A percentile compares a stretch with the other conserved stretches of the same genome.
Conservation (phyloP, 768 basidiomycete genomes). For the Lanmaoa pseudosensibilis region DNA sequence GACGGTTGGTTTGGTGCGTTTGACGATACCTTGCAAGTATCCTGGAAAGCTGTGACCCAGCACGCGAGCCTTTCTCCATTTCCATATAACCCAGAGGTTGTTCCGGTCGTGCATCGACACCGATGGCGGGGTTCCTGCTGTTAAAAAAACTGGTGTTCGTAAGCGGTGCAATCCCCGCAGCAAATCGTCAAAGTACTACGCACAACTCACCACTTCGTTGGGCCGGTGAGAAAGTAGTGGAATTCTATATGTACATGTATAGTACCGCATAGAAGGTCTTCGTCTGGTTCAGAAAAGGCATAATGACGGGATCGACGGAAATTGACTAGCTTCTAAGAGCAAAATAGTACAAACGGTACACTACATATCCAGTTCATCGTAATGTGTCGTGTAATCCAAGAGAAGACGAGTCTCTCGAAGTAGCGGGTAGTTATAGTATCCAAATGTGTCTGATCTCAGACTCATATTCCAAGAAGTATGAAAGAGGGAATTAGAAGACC, state of each 20-base stretch:
- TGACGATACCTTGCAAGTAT: not conserved
- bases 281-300: not conserved
- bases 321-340: slow-evolving; percentile 24
- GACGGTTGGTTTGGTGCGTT: not conserved
- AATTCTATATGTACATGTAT: not conserved
- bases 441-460: slow-evolving; percentile 12
- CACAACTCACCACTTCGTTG: not conserved
- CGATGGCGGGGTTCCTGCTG: not conserved
- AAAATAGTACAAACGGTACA: slow-evolving; percentile 29
- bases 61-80: not conserved
- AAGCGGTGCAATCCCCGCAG: slow-evolving; percentile 6
- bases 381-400: slow-evolving; percentile 8
- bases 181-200: slow-evolving; percentile 9
- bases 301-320: slow-evolving; percentile 13
- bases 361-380: slow-evolving; percentile 21
- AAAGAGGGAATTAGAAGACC: slow-evolving; percentile 19
- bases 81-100: not conserved
- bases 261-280: not conserved
- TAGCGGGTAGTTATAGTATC: slow-evolving; percentile 16
- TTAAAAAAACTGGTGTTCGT: slow-evolving; percentile 3
- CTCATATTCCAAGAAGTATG: slow-evolving; percentile 6
- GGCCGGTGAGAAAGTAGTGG: not conserved
- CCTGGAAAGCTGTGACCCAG: too few relatives aligned
- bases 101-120: not conserved
- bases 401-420: slow-evolving; percentile 1